These are phyloP conservation scores for Gloeostereum incarnatum DNA, from an alignment of 768 basidiomycete genomes.

Conservation along the genomic window DNA sequence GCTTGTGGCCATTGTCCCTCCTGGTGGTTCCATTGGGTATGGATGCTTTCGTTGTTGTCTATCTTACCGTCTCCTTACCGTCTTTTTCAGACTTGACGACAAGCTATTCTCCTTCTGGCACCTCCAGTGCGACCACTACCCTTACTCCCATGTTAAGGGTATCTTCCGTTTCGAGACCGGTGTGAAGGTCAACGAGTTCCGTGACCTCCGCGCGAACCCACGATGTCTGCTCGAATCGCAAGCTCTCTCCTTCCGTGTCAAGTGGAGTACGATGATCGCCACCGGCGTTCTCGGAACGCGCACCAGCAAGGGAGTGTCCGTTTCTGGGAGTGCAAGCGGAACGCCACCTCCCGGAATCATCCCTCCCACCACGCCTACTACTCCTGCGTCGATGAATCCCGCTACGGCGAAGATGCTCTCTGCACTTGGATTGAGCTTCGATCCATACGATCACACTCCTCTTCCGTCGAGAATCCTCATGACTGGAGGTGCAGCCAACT, in stretches of 20 bases:
- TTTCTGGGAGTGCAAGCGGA: slow-evolving; percentile 15
- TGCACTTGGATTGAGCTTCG: slow-evolving; percentile 61
- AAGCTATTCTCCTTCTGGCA: slow-evolving; percentile 90
- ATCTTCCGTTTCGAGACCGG: slow-evolving; percentile 86
- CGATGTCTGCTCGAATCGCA: slow-evolving; percentile 81
- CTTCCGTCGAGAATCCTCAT: slow-evolving; percentile 62
- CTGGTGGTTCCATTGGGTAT: slow-evolving; percentile 84
- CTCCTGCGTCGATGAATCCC: slow-evolving; percentile 10
- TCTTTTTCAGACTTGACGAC: slow-evolving; percentile 89
- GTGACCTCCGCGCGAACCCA: slow-evolving; percentile 83
- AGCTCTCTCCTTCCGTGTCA: slow-evolving; percentile 70
- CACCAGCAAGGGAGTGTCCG: slow-evolving; percentile 16
- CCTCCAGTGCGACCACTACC: slow-evolving; percentile 69
- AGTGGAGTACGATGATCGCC: slow-evolving; percentile 67
- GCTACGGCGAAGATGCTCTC: slow-evolving; percentile 13
- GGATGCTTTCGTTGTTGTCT: too few relatives aligned
- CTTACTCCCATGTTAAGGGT: slow-evolving; percentile 73
- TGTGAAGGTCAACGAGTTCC: slow-evolving; percentile 81
- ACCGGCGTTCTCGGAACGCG: slow-evolving; percentile 53
- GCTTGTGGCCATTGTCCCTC: slow-evolving; percentile 82
- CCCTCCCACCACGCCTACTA: not conserved
- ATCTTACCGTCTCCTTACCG: too few relatives aligned
- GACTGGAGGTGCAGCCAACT: slow-evolving; percentile 77
- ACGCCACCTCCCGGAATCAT: slow-evolving; percentile 13
- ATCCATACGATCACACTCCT: slow-evolving; percentile 64